phyloP scores from a whole-genome alignment of 2,329 filamentous ascomycete genomes.

The Diaporthe amygdali region DNA sequence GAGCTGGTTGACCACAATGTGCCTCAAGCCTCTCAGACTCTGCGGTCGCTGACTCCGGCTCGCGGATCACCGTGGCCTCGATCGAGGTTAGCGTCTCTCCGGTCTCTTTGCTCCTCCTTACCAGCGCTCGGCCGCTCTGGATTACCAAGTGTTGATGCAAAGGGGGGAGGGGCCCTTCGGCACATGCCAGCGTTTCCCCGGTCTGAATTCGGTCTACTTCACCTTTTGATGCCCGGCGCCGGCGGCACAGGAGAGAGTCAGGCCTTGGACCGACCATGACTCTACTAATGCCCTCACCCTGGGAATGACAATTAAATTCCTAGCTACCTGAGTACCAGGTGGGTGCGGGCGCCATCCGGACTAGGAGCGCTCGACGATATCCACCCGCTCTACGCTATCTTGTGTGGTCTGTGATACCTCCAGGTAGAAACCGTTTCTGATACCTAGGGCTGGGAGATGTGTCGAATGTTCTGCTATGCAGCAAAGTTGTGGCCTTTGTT shows the following conservation, averaged over 20 bases:
- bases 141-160: neutral
- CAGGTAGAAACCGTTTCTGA: neutral
- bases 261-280: neutral
- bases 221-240: neutral
- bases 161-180: neutral
- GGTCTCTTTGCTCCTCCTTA: neutral
- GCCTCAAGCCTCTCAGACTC: neutral
- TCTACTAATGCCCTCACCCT: neutral
- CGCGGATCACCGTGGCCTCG: neutral
- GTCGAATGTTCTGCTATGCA: too few species aligned
- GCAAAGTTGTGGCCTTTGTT: neutral
- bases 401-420: neutral
- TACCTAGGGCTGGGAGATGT: too few species aligned
- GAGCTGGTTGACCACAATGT: neutral
- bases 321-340: neutral
- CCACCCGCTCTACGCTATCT: neutral
- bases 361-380: neutral
- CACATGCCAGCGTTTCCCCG: neutral
- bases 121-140: neutral
- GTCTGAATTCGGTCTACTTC: neutral
- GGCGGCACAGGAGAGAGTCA: slow-evolving; percentile 3
- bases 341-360: neutral
- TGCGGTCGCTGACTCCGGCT: neutral
- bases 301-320: neutral
- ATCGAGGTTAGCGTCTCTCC: neutral